These are phyloP conservation scores for Echium plantagineum DNA, from an alignment of 257 asterid genomes.

Conservation along the genomic window DNA sequence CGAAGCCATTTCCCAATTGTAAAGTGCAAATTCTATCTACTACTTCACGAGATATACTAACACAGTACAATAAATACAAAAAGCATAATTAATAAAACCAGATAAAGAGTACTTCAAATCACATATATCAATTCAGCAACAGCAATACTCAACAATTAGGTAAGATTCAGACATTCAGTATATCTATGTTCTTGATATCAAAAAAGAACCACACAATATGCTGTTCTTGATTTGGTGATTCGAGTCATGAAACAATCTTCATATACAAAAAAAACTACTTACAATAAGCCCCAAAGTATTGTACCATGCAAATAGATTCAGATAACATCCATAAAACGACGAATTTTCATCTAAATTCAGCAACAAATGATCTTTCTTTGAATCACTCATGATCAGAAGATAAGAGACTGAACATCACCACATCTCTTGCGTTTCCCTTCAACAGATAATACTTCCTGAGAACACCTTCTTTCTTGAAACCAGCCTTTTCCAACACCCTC, in stretches of 20 bases:
- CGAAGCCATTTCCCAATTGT: too few relatives aligned
- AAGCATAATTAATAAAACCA: too few relatives aligned
- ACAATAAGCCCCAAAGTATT: too few relatives aligned
- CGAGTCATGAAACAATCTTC: too few relatives aligned
- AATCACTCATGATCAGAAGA: conserved; percentile 31
- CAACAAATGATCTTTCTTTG: neutral
- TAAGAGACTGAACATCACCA: conserved; percentile 53
- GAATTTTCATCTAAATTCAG: neutral
- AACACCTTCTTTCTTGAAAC: conserved; percentile 58
- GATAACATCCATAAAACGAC: too few relatives aligned
- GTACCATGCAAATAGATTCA: too few relatives aligned
- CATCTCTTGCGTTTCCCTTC: conserved; percentile 51
- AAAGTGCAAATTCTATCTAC: too few relatives aligned
- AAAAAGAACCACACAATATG: neutral
- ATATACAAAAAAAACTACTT: too few relatives aligned
- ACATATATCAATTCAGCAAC: neutral
- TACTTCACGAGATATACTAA: neutral
- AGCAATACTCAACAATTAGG: neutral
- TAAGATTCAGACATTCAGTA: too few relatives aligned
- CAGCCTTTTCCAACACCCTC: conserved; percentile 69
- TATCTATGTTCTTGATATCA: too few relatives aligned
- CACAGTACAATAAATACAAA: neutral
- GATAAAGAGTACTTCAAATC: neutral
- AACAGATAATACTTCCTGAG: conserved; percentile 52
- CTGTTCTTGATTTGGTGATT: neutral